phyloP scores from a whole-genome alignment of 2,329 filamentous ascomycete genomes.

The Botrytis medusae region DNA sequence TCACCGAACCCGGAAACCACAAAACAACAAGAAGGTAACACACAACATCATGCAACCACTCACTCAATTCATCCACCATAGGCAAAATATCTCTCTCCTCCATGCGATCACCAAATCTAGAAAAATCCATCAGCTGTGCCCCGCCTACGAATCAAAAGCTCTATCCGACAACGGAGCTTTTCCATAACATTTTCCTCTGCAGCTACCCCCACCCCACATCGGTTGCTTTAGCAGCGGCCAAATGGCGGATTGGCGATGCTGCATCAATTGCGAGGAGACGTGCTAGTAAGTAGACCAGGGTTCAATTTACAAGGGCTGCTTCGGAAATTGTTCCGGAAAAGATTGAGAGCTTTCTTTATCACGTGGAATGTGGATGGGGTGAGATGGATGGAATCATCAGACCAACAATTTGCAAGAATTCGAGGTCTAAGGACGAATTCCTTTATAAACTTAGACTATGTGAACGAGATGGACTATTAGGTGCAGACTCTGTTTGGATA shows the following conservation, averaged over 20 bases:
- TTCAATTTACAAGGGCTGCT: not conserved
- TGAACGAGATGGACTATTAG: not conserved
- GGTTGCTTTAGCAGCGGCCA: conserved; percentile 4
- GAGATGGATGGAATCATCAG: not conserved
- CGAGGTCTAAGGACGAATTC: not conserved
- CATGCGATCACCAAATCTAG: not conserved
- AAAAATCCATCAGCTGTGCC: conserved; percentile 3
- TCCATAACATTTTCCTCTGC: not conserved
- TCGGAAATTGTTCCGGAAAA: not conserved
- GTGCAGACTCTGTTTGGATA: not conserved
- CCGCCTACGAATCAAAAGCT: not conserved
- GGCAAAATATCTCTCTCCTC: not conserved
- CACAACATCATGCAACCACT: not conserved
- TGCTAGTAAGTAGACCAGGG: not conserved
- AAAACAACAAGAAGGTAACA: not conserved
- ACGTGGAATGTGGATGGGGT: not conserved
- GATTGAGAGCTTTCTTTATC: not conserved
- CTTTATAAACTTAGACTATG: not conserved
- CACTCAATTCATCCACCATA: not conserved
- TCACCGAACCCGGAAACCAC: not conserved
- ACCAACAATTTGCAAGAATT: not conserved
- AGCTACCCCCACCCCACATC: not conserved
- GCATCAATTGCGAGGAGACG: not conserved
- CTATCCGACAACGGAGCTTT: conserved; percentile 14
- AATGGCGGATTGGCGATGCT: not conserved